A percentile compares a stretch with the other conserved stretches of the same genome.
phyloP scores from a whole-genome alignment of 208 protist genomes.

The Phytomonas sp. region DNA sequence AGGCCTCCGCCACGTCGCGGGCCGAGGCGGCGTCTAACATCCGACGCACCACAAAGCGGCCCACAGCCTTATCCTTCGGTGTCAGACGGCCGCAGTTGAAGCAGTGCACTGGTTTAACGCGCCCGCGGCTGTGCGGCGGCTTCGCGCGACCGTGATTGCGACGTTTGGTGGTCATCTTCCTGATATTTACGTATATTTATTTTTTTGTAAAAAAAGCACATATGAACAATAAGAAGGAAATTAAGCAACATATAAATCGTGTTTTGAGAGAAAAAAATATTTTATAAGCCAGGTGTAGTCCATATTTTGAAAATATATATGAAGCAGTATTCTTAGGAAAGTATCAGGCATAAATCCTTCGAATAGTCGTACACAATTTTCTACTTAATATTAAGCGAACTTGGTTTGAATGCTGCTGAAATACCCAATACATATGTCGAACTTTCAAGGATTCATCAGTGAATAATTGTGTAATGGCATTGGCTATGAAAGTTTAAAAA shows the following conservation, averaged over 20 bases:
- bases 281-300: neutral
- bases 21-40: conserved; percentile 97
- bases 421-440: neutral
- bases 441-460: conserved; percentile 22
- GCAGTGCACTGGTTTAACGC: conserved; percentile 88
- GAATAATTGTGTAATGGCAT: conserved; percentile 39
- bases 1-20: conserved; percentile 96
- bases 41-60: conserved; percentile 97
- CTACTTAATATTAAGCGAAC: neutral
- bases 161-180: conserved; percentile 89
- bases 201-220: neutral
- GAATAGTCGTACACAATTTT: neutral
- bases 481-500: conserved; percentile 39
- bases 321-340: neutral
- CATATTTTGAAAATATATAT: neutral
- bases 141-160: conserved; percentile 91
- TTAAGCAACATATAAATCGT: neutral
- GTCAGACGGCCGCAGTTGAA: conserved; percentile 89
- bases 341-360: neutral
- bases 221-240: neutral
- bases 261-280: neutral
- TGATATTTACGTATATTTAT: neutral
- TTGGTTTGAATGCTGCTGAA: neutral
- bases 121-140: conserved; percentile 85
- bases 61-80: conserved; percentile 97